phyloP scores from a whole-genome alignment of 805 yeast genomes.

The Yamadazyma takamatsuzukensis region DNA sequence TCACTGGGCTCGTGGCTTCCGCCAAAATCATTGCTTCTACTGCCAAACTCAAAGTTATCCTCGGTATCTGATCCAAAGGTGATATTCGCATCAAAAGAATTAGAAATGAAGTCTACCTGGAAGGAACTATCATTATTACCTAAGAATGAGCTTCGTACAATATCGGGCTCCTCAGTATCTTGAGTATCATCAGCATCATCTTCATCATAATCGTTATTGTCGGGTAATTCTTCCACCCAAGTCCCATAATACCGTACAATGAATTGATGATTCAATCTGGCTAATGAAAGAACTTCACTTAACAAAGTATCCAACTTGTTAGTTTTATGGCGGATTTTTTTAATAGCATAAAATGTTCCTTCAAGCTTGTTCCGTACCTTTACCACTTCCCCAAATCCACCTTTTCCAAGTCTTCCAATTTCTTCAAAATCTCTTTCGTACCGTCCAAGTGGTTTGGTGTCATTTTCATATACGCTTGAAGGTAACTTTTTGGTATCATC shows the following conservation, averaged over 20 bases:
- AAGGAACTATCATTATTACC: constrained; percentile 21
- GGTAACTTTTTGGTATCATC: neutral
- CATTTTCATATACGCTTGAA: neutral
- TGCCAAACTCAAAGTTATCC: constrained; percentile 31
- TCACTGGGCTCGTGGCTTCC: constrained; percentile 7
- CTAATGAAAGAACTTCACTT: constrained; percentile 88
- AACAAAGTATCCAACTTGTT: constrained; percentile 76
- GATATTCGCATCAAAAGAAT: constrained; percentile 49
- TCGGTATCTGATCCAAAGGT: constrained; percentile 37
- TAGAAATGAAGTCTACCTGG: constrained; percentile 66
- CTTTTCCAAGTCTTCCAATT: constrained; percentile 83
- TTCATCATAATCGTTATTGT: constrained; percentile 6
- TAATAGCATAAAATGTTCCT: constrained; percentile 92
- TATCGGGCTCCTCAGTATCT: constrained; percentile 17
- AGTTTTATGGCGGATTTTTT: constrained; percentile 81
- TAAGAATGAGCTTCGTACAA: constrained; percentile 13
- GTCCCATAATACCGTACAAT: constrained; percentile 96
- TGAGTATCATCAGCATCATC: constrained; percentile 24
- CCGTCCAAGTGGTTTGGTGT: constrained; percentile 47
- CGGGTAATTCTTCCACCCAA: constrained; percentile 81
- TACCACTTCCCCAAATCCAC: constrained; percentile 98
- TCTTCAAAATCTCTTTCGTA: constrained; percentile 95
- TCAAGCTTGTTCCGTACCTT: constrained; percentile 91
- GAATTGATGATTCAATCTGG: constrained; percentile 89
- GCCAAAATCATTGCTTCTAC: constrained; percentile 10